Base-by-base conservation (phyloP, 2,329 filamentous ascomycete genomes). In the Endoconidiophora polonica region DNA sequence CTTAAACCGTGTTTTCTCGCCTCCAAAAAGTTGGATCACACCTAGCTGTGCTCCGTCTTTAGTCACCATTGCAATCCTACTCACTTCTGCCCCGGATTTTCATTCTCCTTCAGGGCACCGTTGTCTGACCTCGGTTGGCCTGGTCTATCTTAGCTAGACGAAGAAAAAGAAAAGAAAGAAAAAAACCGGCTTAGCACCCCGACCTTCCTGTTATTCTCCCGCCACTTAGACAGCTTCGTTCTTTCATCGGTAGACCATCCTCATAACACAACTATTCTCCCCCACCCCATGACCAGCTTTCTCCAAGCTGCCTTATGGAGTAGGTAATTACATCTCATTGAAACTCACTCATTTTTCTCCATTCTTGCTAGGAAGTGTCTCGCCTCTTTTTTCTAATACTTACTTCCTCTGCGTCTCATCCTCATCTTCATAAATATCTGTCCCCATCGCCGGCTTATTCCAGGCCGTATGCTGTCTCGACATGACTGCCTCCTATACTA, bases 401-500 rank as follows among this genome's bases (percentile, higher is more conserved):
- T 14, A 16, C 9, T 9, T 29, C 43, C 6, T 29, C 23, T 45
- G 4, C 20, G 16, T 16, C 43, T 45, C 23, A 33, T 12, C 3
- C 9, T 5, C 24, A 20, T 12, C 18, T 43, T 12, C 41, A 43
- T 43, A 33, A 33, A 33, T 33, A 33, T 33, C 29, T 12, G 29
- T 33, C 29, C 29, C 29, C 29, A 12, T 33, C 29, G 29, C 39
- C 39, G 39, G 39, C 39, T 43, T 6, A 9, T 18, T 23, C 41
- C 4, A 43, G 22, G 18, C 20, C 41, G 18, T 12, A 45, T 45
- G 22, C n/a, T 33, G 14, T 33, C 18, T 36, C 39, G 22, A 6
- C 24, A 46, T 42, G 33, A 44, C 47, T 18, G 43, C 51, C 12
- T 49, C 50, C 16, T 53, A 53, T 26, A 43, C 51, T 33, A 45